These are phyloP conservation scores for Mucor piriformis DNA, from an alignment of 371 early-diverging fungal genomes.

Conservation along the genomic window DNA sequence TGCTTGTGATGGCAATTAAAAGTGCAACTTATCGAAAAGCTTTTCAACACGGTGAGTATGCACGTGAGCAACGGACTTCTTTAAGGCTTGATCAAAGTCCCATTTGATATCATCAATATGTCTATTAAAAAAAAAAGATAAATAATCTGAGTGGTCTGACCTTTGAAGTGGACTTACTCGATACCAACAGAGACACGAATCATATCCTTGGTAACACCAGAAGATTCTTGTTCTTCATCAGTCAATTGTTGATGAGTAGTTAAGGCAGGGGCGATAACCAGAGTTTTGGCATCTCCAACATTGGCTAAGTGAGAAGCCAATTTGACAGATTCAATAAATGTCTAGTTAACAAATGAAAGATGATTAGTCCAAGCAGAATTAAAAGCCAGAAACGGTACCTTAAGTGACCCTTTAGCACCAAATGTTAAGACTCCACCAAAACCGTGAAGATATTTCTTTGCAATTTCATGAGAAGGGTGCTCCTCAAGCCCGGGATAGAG, in stretches of 20 bases:
- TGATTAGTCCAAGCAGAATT: neutral
- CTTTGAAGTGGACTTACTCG: conserved; percentile 44
- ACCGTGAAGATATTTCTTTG: conserved; percentile 78
- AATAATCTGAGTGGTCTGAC: neutral
- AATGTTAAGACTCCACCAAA: conserved; percentile 89
- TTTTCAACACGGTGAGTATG: neutral
- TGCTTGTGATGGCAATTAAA: neutral
- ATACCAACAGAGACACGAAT: conserved; percentile 87
- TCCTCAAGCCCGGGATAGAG: conserved; percentile 82
- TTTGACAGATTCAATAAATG: conserved; percentile 74
- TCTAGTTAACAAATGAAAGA: conserved; percentile 1
- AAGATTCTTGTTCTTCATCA: conserved; percentile 73
- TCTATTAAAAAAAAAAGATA: neutral
- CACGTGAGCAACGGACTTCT: conserved; percentile 6
- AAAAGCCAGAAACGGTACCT: conserved; percentile 22
- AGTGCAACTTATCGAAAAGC: neutral
- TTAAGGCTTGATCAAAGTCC: conserved; percentile 67
- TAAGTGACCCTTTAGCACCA: conserved; percentile 70
- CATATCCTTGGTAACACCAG: conserved; percentile 83
- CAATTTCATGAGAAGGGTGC: conserved; percentile 74
- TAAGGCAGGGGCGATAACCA: conserved; percentile 82
- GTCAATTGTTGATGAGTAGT: conserved; percentile 89
- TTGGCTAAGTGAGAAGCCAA: conserved; percentile 87
- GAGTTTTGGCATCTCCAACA: conserved; percentile 88
- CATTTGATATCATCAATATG: conserved; percentile 90